These are phyloP conservation scores for Acacia crassicarpa DNA, from an alignment of 306 rosid genomes.

Conservation along the genomic window DNA sequence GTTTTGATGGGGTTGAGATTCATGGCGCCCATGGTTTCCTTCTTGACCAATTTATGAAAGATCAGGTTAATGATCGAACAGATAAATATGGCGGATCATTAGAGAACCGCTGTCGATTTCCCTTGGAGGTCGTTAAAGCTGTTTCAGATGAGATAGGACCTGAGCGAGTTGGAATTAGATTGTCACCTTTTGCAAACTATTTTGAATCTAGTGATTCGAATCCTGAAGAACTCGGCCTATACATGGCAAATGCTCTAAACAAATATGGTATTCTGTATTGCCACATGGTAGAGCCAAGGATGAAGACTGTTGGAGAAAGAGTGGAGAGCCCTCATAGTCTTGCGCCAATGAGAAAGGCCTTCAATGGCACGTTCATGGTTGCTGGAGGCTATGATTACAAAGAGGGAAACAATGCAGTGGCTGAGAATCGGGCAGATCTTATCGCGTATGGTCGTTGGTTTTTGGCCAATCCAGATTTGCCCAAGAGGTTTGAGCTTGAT, in stretches of 20 bases:
- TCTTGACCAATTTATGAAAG: constrained; percentile 67
- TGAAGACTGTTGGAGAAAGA: constrained; percentile 28
- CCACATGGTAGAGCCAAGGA: constrained; percentile 71
- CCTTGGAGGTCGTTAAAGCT: constrained; percentile 59
- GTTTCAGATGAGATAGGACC: constrained; percentile 56
- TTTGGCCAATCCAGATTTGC: no score
- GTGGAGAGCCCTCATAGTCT: constrained; percentile 35
- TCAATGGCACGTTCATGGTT: constrained; percentile 52
- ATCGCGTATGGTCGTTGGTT: not conserved
- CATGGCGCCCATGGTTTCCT: constrained; percentile 74
- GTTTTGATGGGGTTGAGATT: constrained; percentile 83
- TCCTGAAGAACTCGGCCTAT: constrained; percentile 52
- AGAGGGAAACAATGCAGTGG: constrained; percentile 55
- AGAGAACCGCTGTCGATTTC: constrained; percentile 62
- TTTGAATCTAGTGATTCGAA: constrained; percentile 56
- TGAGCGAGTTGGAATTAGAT: constrained; percentile 61
- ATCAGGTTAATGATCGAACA: constrained; percentile 55
- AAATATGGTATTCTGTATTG: constrained; percentile 51
- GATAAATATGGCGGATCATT: constrained; percentile 79
- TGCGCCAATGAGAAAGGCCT: constrained; percentile 62
- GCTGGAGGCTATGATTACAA: constrained; percentile 55
- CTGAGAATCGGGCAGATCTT: constrained; percentile 47
- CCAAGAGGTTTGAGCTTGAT: no score
- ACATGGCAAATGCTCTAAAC: constrained; percentile 50
- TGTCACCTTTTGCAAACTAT: constrained; percentile 57